Conservation (phyloP, 768 basidiomycete genomes). For the Lentinula sp. region DNA sequence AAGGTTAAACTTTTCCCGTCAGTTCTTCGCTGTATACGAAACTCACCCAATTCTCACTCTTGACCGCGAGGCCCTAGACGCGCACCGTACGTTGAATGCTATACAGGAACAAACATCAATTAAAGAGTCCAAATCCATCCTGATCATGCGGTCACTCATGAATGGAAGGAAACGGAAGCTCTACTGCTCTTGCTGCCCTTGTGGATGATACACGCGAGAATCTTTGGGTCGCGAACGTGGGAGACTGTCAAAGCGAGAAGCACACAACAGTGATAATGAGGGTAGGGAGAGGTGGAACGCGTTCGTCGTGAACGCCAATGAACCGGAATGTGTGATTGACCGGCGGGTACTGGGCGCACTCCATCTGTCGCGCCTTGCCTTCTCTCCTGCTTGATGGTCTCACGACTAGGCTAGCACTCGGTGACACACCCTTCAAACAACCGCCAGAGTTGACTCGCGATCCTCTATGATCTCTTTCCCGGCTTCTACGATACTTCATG, state of each 20-base stretch:
- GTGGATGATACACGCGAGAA: slow-evolving; percentile 64
- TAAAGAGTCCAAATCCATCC: too few species aligned
- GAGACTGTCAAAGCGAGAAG: slow-evolving; percentile 72
- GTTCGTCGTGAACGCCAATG: slow-evolving; percentile 54
- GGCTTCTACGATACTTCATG: slow-evolving; percentile 56
- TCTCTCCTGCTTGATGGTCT: slow-evolving; percentile 1
- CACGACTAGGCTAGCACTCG: slow-evolving; percentile 41
- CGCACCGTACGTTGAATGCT: too few species aligned
- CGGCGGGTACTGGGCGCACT: slow-evolving; percentile 71
- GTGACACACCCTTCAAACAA: slow-evolving; percentile 70
- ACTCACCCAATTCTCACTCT: too few species aligned
- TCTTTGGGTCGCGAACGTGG: slow-evolving; percentile 76
- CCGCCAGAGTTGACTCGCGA: slow-evolving; percentile 60
- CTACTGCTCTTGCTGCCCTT: slow-evolving; percentile 68
- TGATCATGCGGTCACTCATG: too few species aligned
- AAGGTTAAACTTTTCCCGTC: too few species aligned
- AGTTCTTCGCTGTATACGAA: too few species aligned
- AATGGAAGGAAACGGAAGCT: slow-evolving; percentile 22
- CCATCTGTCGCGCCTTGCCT: slow-evolving; percentile 33
- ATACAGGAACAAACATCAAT: too few species aligned
- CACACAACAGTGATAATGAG: slow-evolving; percentile 67
- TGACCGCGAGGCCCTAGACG: too few species aligned
- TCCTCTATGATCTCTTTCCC: slow-evolving; percentile 60
- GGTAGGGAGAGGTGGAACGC: slow-evolving; percentile 54
- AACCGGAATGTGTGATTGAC: slow-evolving; percentile 62